A percentile compares a stretch with the other conserved stretches of the same genome.
phyloP scores from a whole-genome alignment of 345 rosid genomes.

The Trapa bicornis region DNA sequence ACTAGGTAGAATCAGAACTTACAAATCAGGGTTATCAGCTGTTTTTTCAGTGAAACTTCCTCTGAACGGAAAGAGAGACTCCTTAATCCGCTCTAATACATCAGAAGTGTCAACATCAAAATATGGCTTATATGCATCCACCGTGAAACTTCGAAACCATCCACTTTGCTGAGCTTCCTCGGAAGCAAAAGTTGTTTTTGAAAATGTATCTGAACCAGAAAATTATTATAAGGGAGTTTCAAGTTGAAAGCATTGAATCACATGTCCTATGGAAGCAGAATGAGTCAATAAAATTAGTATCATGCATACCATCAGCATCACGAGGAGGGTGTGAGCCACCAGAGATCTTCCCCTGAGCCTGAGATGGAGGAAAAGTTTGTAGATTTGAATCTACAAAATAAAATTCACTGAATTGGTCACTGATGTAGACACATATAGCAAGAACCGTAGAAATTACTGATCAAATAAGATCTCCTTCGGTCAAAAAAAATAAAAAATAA shows the following conservation, averaged over 20 bases:
- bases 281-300: neutral
- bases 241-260: neutral
- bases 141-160: conserved; percentile 60
- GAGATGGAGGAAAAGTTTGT: conserved; percentile 78
- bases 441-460: neutral
- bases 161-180: conserved; percentile 73
- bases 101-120: conserved; percentile 91
- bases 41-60: conserved; percentile 91
- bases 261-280: neutral
- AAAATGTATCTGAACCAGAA: conserved; percentile 62
- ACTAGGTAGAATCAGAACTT: conserved; percentile 19
- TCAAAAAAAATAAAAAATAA: no score
- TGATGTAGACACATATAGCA: neutral
- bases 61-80: conserved; percentile 87
- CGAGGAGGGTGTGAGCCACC: conserved; percentile 65
- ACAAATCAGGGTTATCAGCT: conserved; percentile 77
- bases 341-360: conserved; percentile 72
- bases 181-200: conserved; percentile 49
- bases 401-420: neutral
- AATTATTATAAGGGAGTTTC: neutral
- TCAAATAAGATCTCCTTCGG: neutral
- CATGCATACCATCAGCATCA: conserved; percentile 70
- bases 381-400: conserved; percentile 60
- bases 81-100: conserved; percentile 81
- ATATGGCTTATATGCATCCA: conserved; percentile 83